Conservation (phyloP, 257 asterid genomes). For the Nicotiana undulata region DNA sequence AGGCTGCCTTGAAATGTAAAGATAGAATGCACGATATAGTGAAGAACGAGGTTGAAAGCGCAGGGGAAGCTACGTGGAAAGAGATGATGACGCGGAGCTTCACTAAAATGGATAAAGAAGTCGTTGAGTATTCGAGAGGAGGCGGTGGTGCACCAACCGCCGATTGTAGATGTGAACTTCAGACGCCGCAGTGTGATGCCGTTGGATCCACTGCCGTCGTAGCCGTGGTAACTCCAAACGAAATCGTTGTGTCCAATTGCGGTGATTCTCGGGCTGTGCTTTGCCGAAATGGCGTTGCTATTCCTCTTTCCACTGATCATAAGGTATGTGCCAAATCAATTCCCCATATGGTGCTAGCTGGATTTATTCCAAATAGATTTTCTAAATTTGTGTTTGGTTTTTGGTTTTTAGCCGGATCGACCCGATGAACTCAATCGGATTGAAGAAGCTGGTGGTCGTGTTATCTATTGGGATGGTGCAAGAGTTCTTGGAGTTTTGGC, state of each 20-base stretch:
- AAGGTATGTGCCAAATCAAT: slow-evolving; percentile 38
- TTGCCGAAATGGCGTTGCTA: slow-evolving; percentile 74
- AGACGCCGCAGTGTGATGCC: slow-evolving; percentile 86
- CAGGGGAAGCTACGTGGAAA: slow-evolving; percentile 45
- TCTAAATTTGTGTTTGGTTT: background rate
- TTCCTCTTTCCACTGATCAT: slow-evolving; percentile 84
- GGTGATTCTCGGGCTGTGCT: slow-evolving; percentile 98
- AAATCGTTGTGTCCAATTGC: slow-evolving; percentile 75
- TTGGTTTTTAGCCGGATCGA: slow-evolving; percentile 58
- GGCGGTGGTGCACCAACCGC: slow-evolving; percentile 17
- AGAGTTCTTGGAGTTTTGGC: slow-evolving; percentile 87
- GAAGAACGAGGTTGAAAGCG: slow-evolving; percentile 36
- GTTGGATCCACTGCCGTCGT: slow-evolving; percentile 99
- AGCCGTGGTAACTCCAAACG: slow-evolving; percentile 63
- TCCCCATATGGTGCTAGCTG: too few relatives aligned
- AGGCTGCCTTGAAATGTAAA: slow-evolving; percentile 82
- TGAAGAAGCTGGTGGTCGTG: slow-evolving; percentile 90
- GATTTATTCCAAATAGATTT: too few relatives aligned
- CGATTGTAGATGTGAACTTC: slow-evolving; percentile 78
- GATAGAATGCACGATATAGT: slow-evolving; percentile 93
- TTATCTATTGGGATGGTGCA: slow-evolving; percentile 88
- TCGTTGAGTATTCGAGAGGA: slow-evolving; percentile 30
- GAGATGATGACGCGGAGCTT: slow-evolving; percentile 52
- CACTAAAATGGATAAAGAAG: slow-evolving; percentile 71
- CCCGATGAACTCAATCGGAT: slow-evolving; percentile 81